phyloP scores from a whole-genome alignment of 1,284 basidiomycete genomes.

The Leccinum solheimii region DNA sequence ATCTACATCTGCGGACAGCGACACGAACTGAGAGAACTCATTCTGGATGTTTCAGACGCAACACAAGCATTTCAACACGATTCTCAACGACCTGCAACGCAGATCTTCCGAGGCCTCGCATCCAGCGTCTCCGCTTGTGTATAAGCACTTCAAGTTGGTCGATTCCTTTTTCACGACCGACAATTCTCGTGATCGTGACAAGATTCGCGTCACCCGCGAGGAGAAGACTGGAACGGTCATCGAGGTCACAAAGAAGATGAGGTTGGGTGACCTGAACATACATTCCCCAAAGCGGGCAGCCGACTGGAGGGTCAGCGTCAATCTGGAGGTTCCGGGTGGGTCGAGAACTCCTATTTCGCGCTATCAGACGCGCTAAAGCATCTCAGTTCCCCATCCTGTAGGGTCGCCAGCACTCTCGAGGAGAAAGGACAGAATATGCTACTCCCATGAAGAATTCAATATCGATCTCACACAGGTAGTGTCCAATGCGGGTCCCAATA shows the following conservation, averaged over 20 bases:
- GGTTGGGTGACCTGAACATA: slow-evolving; percentile 87
- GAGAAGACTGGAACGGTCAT: slow-evolving; percentile 68
- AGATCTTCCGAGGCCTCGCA: slow-evolving; percentile 46
- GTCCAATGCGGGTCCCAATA: slow-evolving; percentile 43
- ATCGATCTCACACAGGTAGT: slow-evolving; percentile 95
- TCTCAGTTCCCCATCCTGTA: slow-evolving; percentile 57
- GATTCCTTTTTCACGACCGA: slow-evolving; percentile 79
- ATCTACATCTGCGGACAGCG: slow-evolving; percentile 13
- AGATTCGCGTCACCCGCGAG: slow-evolving; percentile 85
- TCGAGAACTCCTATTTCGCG: slow-evolving; percentile 19
- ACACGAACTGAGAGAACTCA: slow-evolving; percentile 6
- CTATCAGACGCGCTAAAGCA: slow-evolving; percentile 2
- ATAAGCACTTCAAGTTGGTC: slow-evolving; percentile 76
- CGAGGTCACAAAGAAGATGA: slow-evolving; percentile 74
- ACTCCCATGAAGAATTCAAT: slow-evolving; percentile 88
- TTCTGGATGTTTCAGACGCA: slow-evolving; percentile 57
- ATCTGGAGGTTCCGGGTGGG: slow-evolving; percentile 76
- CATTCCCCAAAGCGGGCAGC: slow-evolving; percentile 79
- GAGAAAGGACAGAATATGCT: slow-evolving; percentile 90
- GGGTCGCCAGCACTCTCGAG: slow-evolving; percentile 61
- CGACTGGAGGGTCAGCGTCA: slow-evolving; percentile 94
- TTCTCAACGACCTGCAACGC: slow-evolving; percentile 78
- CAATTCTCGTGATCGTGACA: slow-evolving; percentile 50
- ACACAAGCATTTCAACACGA: slow-evolving; percentile 82
- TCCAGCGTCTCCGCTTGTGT: slow-evolving; percentile 62